Base-by-base conservation (phyloP, 768 basidiomycete genomes). In the Kwoniella sp. region DNA sequence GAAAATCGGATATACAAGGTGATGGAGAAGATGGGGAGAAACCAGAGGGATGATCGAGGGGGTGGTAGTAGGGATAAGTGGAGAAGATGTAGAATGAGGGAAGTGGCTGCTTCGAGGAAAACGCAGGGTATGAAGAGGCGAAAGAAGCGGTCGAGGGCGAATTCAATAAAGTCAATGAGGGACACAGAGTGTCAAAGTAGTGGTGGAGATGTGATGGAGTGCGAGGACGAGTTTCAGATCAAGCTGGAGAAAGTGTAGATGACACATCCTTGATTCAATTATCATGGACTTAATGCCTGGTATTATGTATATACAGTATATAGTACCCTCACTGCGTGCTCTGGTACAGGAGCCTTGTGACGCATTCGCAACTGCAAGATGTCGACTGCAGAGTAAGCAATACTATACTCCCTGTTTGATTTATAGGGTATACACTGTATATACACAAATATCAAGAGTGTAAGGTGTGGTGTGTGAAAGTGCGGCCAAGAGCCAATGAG, bases 1-100 rank as follows among this genome's bases (percentile, higher is more conserved):
- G 62, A 64, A 8, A 44, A 48, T 50, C 12, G 13, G 26, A 64
- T 64, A 46, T 64, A 58, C 22, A 64, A 53, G 26, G n/a, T 54
- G 13, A 49, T 44, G 17, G n/a, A 46, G 21, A 49, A 51, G 47
- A 25, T 21, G n/a, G n/a, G n/a, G n/a, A n/a, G n/a, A 21, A 40
- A 44, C 12, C 8, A 3, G 10, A 44, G 17, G 40, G 8, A 29
- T 30, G 8, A 33, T 29, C 29, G 40, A 9, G 37, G 25, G 26
- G 33, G 17, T 10, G 36, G 26, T 26, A 5, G 24, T 13, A 55
- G 60, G 60, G 19, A 8, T 25, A 52, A 48, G 27, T 62, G 40
- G 13, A 48, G 22, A 27, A 27, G 48, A 19, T 49, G 48, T 55
- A 26, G 29, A 13, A 40, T 22, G 21, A 19, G 54, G 54, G 54